Percentiles rank a stretch among this genome's conserved stretches.
Conservation (phyloP, 1,284 basidiomycete species). For the Tilletia horrida region DNA sequence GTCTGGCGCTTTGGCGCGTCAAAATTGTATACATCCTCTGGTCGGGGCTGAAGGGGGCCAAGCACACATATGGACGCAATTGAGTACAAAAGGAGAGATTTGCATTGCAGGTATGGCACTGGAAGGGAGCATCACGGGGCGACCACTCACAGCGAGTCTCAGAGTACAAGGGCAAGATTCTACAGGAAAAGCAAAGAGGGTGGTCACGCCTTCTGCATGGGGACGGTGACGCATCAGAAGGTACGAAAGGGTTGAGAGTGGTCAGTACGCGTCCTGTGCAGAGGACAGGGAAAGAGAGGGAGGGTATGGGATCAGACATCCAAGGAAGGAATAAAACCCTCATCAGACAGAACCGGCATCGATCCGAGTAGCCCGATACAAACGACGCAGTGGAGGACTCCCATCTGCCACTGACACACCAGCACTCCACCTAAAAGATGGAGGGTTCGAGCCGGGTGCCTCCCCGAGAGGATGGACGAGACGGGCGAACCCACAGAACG, state of each 20-base stretch:
- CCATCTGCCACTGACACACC: constrained; percentile 46
- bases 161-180: no score
- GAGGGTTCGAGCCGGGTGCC: constrained; percentile 54
- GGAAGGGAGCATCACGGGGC: not conserved
- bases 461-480: constrained; percentile 44
- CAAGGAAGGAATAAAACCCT: constrained; percentile 56
- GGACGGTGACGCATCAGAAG: constrained; percentile 16
- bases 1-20: no score
- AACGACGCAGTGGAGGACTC: constrained; percentile 50
- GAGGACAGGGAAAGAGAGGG: constrained; percentile 6
- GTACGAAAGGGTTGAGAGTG: not conserved
- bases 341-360: constrained; percentile 54
- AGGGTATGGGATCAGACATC: constrained; percentile 50
- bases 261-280: constrained; percentile 18
- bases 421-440: constrained; percentile 41
- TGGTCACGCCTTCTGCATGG: not conserved
- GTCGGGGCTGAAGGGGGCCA: not conserved
- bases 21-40: no score
- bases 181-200: constrained; percentile 23
- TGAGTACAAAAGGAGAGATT: not conserved
- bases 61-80: not conserved
- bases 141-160: not conserved
- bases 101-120: not conserved
- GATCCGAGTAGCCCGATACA: constrained; percentile 30
- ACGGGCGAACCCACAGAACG: constrained; percentile 30